Percentiles rank a stretch among this genome's conserved stretches.
Evolutionary conservation across 2,329 filamentous ascomycete species (phyloP).

Genomic region (Bipolaris victoriae): DNA sequence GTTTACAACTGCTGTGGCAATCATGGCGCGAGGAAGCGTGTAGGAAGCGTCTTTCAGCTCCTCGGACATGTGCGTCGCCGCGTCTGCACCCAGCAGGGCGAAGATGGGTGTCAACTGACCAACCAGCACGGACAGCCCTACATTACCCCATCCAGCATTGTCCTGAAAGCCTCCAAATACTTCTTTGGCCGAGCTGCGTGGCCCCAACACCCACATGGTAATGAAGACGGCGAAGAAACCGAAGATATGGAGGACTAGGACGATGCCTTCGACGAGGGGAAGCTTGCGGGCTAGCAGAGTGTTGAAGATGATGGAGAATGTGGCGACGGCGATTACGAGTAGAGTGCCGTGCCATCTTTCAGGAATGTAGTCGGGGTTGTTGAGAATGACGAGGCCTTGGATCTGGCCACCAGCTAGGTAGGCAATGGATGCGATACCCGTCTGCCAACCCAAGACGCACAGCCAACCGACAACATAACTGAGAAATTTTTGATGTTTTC

Average conservation of each 20-base stretch:
- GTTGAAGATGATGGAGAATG: slow-evolving; percentile 53
- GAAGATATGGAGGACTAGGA: slow-evolving; percentile 56
- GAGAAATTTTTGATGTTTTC: slow-evolving; percentile 31
- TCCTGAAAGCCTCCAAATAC: slow-evolving; percentile 37
- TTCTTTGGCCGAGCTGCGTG: slow-evolving; percentile 26
- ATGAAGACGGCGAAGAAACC: slow-evolving; percentile 58
- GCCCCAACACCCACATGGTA: slow-evolving; percentile 38
- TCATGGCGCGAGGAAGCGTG: slow-evolving; percentile 50
- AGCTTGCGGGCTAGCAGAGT: slow-evolving; percentile 53
- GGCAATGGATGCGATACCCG: slow-evolving; percentile 39
- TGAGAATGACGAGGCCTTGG: slow-evolving; percentile 48
- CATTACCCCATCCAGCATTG: slow-evolving; percentile 35
- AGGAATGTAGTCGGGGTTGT: slow-evolving; percentile 46
- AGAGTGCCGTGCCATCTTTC: slow-evolving; percentile 59
- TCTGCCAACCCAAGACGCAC: slow-evolving; percentile 52
- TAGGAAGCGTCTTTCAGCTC: slow-evolving; percentile 44
- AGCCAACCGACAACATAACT: slow-evolving; percentile 49
- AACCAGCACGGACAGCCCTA: slow-evolving; percentile 31
- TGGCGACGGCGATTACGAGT: slow-evolving; percentile 53
- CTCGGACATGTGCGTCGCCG: slow-evolving; percentile 41
- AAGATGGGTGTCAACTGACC: slow-evolving; percentile 34
- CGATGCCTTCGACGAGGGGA: slow-evolving; percentile 55
- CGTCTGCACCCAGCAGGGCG: slow-evolving; percentile 36
- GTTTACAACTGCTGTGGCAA: slow-evolving; percentile 49
- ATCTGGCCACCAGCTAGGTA: slow-evolving; percentile 41